These are phyloP conservation scores for Allodekkera sacchari DNA, from an alignment of 805 yeast species.

Conservation along the genomic window DNA sequence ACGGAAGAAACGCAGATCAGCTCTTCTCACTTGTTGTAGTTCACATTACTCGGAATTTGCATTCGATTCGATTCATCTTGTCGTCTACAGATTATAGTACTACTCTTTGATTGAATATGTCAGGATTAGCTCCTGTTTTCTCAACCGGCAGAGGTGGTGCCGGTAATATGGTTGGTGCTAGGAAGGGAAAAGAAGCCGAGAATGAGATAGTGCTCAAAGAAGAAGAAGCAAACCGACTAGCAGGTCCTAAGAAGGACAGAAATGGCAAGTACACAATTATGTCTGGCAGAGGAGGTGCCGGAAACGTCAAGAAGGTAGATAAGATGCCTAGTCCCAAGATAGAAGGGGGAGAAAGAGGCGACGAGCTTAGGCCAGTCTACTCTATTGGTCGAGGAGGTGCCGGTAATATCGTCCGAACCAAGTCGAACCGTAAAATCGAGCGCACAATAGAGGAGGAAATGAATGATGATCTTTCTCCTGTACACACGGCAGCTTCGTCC, in stretches of 20 bases:
- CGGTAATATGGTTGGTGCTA: conserved; percentile 22
- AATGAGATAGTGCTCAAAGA: conserved; percentile 17
- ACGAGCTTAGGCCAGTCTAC: conserved; percentile 30
- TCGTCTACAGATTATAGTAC: too few relatives aligned
- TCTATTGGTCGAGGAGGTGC: conserved; percentile 54
- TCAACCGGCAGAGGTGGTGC: conserved; percentile 30
- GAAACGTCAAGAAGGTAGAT: conserved; percentile 35
- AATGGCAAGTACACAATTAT: conserved; percentile 31
- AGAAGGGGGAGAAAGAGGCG: conserved; percentile 31
- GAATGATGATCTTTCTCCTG: conserved; percentile 33
- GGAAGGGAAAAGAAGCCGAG: conserved; percentile 9
- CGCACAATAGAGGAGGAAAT: conserved; percentile 32
- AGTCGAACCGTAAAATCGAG: conserved; percentile 14
- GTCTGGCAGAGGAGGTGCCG: conserved; percentile 55
- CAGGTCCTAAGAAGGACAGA: conserved; percentile 18
- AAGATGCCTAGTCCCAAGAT: conserved; percentile 35
- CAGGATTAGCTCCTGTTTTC: conserved; percentile 15
- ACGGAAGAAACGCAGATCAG: too few relatives aligned
- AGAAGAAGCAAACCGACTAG: conserved; percentile 6
- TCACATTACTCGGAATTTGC: too few relatives aligned
- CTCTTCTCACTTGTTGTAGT: too few relatives aligned
- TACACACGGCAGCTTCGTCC: conserved; percentile 13
- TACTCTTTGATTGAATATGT: background rate
- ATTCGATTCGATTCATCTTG: too few relatives aligned
- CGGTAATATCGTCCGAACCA: conserved; percentile 33